Conservation (phyloP, 2,329 filamentous ascomycete genomes). For the Colletotrichum spaethianum region DNA sequence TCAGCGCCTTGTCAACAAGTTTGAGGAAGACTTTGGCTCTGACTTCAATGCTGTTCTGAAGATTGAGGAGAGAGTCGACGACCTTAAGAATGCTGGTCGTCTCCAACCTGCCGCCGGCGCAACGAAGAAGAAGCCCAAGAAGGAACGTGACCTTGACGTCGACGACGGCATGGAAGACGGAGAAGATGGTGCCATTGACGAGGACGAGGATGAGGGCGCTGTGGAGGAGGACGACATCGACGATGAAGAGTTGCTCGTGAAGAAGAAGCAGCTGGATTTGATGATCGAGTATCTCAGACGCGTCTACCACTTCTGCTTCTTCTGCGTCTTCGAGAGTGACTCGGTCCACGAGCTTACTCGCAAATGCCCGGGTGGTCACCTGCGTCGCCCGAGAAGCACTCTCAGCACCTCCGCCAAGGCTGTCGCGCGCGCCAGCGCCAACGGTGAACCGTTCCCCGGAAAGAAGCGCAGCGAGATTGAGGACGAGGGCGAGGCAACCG, state of each 20-base stretch:
- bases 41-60: constrained; percentile 83
- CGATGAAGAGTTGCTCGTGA: constrained; percentile 88
- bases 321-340: constrained; percentile 98
- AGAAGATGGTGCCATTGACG: constrained; percentile 78
- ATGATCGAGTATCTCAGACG: constrained; percentile 96
- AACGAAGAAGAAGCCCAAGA: constrained; percentile 71
- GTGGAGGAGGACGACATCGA: constrained; percentile 87
- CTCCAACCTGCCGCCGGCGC: constrained; percentile 76
- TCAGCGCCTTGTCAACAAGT: constrained; percentile 84
- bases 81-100: constrained; percentile 81
- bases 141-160: constrained; percentile 71
- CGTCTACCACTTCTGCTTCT: constrained; percentile 99
- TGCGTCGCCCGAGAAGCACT: constrained; percentile 89
- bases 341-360: constrained; percentile 95
- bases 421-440: constrained; percentile 87
- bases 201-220: constrained; percentile 85
- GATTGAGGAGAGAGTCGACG: constrained; percentile 89
- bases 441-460: constrained; percentile 85
- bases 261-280: constrained; percentile 97
- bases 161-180: constrained; percentile 74
- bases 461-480: constrained; percentile 80
- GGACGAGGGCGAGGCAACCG: constrained; percentile 75
- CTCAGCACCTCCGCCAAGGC: constrained; percentile 86
- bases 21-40: constrained; percentile 86
- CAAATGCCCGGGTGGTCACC: constrained; percentile 97